Evolutionary conservation across 495 filamentous ascomycete genomes (phyloP).

Genomic region (Glutinoglossum americanum): DNA sequence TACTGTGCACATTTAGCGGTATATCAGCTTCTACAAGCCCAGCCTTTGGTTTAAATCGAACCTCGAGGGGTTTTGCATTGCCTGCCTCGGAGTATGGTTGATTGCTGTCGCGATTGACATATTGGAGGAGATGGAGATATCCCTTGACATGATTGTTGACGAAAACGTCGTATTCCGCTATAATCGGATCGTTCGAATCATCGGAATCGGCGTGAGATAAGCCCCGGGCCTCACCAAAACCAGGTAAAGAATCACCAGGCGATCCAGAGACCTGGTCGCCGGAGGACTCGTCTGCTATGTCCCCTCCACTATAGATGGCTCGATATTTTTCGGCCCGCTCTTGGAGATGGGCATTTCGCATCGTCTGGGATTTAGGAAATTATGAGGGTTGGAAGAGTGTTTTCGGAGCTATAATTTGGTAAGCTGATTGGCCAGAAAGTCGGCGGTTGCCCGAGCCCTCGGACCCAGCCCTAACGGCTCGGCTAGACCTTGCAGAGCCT

Average conservation of each 20-base stretch:
- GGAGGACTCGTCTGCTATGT: neutral
- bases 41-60: conserved; percentile 44
- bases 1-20: conserved; percentile 34
- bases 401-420: neutral
- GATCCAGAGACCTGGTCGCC: neutral
- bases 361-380: neutral
- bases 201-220: neutral
- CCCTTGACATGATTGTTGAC: neutral
- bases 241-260: neutral
- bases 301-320: neutral
- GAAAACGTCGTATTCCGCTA: conserved; percentile 6
- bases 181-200: conserved; percentile 5
- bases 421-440: neutral
- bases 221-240: neutral
- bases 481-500: neutral
- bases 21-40: conserved; percentile 60
- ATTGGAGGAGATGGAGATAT: conserved; percentile 48
- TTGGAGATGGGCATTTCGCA: neutral
- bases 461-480: neutral
- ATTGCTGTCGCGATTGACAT: conserved; percentile 30
- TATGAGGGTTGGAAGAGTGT: too few species aligned
- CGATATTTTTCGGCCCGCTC: neutral
- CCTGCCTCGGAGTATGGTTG: conserved; percentile 33
- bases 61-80: conserved; percentile 30
- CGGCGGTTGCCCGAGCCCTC: neutral